Conservation (phyloP, 2,329 filamentous ascomycete genomes). For the Scleromitrula shiraiana region DNA sequence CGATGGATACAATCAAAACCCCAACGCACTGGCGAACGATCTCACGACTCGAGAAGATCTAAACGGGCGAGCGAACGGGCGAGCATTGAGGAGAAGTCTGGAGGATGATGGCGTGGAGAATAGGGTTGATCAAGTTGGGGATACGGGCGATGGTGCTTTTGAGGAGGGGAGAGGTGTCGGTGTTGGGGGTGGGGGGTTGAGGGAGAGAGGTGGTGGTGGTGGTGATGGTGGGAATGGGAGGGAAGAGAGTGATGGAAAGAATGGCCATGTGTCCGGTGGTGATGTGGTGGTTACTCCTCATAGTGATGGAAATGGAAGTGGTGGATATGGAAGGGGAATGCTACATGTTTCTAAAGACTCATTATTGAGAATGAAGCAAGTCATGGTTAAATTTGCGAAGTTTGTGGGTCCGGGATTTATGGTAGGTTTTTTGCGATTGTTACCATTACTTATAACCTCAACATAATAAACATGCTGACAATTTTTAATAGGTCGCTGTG, state of each 20-base stretch:
- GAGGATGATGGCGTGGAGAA: slow-evolving; percentile 29
- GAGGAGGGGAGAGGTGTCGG: background rate
- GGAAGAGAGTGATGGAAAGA: slow-evolving; percentile 7
- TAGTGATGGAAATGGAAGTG: slow-evolving; percentile 3
- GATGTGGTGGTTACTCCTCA: too few relatives aligned
- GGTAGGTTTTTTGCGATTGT: slow-evolving; percentile 14
- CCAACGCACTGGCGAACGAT: slow-evolving; percentile 48
- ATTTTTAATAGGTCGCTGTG: slow-evolving; percentile 26
- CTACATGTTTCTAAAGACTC: background rate
- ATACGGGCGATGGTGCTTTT: slow-evolving; percentile 6
- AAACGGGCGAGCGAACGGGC: slow-evolving; percentile 50
- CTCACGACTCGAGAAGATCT: slow-evolving; percentile 54
- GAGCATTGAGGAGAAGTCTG: slow-evolving; percentile 39
- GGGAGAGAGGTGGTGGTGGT: background rate
- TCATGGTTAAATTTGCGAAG: slow-evolving; percentile 32
- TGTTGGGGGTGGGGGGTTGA: background rate
- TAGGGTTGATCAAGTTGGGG: slow-evolving; percentile 13
- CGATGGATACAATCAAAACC: slow-evolving; percentile 54
- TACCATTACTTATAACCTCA: background rate
- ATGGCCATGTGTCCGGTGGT: slow-evolving; percentile 7
- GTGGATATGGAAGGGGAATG: slow-evolving; percentile 6
- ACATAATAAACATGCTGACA: slow-evolving; percentile 2
- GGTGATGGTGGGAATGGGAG: slow-evolving; percentile 4
- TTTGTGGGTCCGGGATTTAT: slow-evolving; percentile 45
- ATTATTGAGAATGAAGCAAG: slow-evolving; percentile 16